Evolutionary conservation across 192 early-diverging fungal species (phyloP).

Genomic region (Chytriomyces sp.): DNA sequence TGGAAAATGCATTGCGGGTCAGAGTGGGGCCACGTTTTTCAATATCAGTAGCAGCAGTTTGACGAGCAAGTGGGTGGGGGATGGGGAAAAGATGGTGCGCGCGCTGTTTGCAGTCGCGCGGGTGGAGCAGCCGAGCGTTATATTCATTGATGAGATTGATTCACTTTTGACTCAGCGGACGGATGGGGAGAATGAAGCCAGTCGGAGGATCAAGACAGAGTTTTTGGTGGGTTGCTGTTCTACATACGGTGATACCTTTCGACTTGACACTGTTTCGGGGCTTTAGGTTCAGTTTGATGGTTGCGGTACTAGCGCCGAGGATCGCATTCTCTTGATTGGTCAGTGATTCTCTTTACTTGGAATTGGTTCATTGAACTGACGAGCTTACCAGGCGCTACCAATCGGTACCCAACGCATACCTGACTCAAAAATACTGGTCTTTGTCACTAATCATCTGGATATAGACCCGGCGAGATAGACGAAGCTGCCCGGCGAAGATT

Average conservation of each 20-base stretch:
- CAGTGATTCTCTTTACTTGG: conserved; percentile 30
- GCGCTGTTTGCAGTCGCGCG: conserved; percentile 90
- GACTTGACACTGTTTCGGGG: neutral
- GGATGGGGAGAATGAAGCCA: conserved; percentile 87
- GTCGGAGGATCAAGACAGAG: conserved; percentile 90
- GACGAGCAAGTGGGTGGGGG: conserved; percentile 84
- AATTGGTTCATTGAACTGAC: neutral
- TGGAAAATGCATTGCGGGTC: conserved; percentile 84
- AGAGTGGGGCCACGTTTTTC: conserved; percentile 90
- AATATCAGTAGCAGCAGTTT: conserved; percentile 86
- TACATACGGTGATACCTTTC: neutral
- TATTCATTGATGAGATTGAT: conserved; percentile 96
- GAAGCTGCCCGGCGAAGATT: conserved; percentile 80
- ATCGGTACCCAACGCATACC: conserved; percentile 26
- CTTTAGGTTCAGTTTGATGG: conserved; percentile 68
- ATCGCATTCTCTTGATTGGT: conserved; percentile 76
- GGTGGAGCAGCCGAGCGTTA: conserved; percentile 80
- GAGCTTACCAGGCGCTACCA: conserved; percentile 35
- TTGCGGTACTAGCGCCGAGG: conserved; percentile 70
- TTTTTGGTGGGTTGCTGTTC: conserved; percentile 63
- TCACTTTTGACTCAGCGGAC: conserved; percentile 85
- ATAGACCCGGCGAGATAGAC: conserved; percentile 83
- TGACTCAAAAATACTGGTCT: neutral
- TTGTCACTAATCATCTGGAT: neutral
- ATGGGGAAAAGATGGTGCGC: conserved; percentile 45